Base-by-base conservation (phyloP, 768 basidiomycete genomes). In the Rhizopogon vesiculosus region DNA sequence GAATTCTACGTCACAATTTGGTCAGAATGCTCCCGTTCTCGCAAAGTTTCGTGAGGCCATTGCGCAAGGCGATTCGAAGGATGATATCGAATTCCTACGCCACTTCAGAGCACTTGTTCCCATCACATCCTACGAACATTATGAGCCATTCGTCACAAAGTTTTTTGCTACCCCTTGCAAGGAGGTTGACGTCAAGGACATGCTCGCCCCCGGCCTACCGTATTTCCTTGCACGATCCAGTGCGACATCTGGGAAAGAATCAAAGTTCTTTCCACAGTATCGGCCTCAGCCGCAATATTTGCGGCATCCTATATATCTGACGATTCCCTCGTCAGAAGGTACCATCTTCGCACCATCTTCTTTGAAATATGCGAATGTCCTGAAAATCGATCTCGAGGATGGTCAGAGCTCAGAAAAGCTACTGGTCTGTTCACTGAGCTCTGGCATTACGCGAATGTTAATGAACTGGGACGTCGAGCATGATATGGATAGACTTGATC, bases 121-220 rank as follows among this genome's bases (percentile, higher is more conserved):
- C 40, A 28, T 46, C 46, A 8, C 64, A 61, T 42, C 60, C 8
- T 65, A 64, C 19, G 63, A 57, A 5, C 39, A 48, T 7, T 64
- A 64, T 29, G 46, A 53, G 29, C 61, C 61, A 1, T 65, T 59
- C 25, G 15, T 57, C 0, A 41, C 41, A 2, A 65, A 55, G 28
- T 65, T 65, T 28, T 29, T 61, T 15, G 45, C 3, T 15, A 29
- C 12, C 3, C 64, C 60, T 18, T 65, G 64, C 57, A 65, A 55
- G 33, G 59, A 65, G 29, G 45, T 43, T 22, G 57, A 65, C 3
- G 57, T 65, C 40, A 15, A 10, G n/a, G 29, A 65, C 29, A 44
- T 65, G 52, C 52, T 65, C 53, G 42, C 64, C 9, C 64, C 64
- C 2, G 64, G 64, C 16, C 33, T 65, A 9, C 64, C 64, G 1